phyloP scores from a whole-genome alignment of 2,329 filamentous ascomycete genomes.

The Trichoderma polysporum region DNA sequence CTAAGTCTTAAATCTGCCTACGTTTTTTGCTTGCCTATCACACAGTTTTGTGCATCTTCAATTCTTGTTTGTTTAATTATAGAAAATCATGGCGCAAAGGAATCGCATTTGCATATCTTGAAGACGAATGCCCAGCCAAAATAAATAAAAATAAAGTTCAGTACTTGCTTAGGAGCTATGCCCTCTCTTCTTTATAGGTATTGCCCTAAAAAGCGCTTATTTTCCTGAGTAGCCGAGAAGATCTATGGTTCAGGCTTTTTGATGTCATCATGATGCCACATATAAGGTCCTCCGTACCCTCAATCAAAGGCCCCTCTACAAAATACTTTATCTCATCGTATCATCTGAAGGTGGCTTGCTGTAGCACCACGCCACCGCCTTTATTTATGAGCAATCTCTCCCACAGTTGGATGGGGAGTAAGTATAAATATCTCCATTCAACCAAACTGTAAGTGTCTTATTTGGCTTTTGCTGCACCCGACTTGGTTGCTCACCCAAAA shows the following conservation, averaged over 20 bases:
- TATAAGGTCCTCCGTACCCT: background rate
- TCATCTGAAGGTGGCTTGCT: background rate
- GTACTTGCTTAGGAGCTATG: background rate
- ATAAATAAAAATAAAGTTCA: background rate
- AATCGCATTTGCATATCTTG: background rate
- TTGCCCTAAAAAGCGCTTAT: background rate
- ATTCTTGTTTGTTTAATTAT: no score
- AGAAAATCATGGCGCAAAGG: background rate
- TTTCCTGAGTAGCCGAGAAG: background rate
- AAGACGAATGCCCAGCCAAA: no score
- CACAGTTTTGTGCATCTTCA: no score
- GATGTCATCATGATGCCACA: conserved; percentile 17
- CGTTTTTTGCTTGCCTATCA: background rate
- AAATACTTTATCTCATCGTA: background rate
- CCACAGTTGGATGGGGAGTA: background rate
- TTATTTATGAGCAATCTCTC: background rate
- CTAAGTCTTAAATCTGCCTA: background rate
- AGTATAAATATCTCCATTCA: background rate
- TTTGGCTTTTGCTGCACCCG: background rate
- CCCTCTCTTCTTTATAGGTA: background rate
- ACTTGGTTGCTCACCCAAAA: background rate
- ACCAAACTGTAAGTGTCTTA: background rate
- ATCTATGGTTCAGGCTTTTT: background rate
- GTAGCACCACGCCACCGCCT: background rate
- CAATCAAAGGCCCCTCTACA: background rate